Evolutionary conservation across 1,284 basidiomycete genomes (phyloP).

Genomic region (Phellopilus nigrolimitatus): DNA sequence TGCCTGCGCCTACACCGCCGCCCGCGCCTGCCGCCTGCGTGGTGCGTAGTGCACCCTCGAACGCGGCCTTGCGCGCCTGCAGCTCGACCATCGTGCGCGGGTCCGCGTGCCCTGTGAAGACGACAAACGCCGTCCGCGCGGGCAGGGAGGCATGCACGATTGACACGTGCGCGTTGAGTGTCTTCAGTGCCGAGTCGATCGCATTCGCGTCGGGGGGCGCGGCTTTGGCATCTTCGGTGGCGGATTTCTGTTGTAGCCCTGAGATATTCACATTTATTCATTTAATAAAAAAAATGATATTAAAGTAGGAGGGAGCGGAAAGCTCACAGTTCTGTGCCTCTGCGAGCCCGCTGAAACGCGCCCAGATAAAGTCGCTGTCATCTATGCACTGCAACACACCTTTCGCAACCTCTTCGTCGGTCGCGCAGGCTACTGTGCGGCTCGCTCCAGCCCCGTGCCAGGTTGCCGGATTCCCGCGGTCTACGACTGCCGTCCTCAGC

Average conservation of each 20-base stretch:
- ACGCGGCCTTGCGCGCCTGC: constrained; percentile 61
- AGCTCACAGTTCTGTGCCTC: constrained; percentile 73
- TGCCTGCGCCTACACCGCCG: constrained; percentile 36
- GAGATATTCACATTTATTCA: not conserved
- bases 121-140: constrained; percentile 70
- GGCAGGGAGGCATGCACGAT: constrained; percentile 68
- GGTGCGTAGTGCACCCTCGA: constrained; percentile 48
- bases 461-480: constrained; percentile 75
- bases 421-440: constrained; percentile 65
- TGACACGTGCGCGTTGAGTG: constrained; percentile 58
- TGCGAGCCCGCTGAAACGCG: constrained; percentile 73
- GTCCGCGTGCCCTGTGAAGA: constrained; percentile 85
- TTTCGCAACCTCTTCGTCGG: constrained; percentile 71
- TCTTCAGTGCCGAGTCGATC: constrained; percentile 32
- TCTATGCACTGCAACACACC: constrained; percentile 46
- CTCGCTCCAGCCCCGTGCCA: constrained; percentile 83
- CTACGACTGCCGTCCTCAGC: constrained; percentile 64
- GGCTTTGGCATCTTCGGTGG: constrained; percentile 30
- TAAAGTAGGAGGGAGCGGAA: too few species aligned
- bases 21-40: not conserved
- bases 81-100: constrained; percentile 74
- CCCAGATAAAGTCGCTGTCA: constrained; percentile 75
- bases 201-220: constrained; percentile 23
- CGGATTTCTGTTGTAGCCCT: constrained; percentile 31
- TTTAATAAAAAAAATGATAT: not conserved